phyloP scores from a whole-genome alignment of 768 basidiomycete genomes.

The Agrocybe pediades region DNA sequence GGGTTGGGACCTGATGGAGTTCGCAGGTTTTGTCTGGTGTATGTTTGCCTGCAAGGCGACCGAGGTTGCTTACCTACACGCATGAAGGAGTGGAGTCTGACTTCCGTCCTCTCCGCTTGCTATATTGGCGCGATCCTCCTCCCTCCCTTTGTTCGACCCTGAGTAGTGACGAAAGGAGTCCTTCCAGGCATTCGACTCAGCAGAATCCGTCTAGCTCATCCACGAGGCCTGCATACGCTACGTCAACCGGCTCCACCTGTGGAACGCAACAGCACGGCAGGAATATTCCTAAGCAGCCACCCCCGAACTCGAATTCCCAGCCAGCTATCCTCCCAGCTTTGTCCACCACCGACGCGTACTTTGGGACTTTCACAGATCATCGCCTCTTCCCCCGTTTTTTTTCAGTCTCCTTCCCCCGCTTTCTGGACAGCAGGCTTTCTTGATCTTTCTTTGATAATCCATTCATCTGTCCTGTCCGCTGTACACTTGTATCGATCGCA shows the following conservation, averaged over 20 bases:
- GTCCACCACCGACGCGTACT: background rate
- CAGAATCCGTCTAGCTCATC: background rate
- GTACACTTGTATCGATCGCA: background rate
- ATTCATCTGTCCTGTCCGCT: background rate
- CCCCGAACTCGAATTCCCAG: background rate
- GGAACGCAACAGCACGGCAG: background rate
- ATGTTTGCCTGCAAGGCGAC: too few species aligned
- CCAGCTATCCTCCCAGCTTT: background rate
- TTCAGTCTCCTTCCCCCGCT: too few species aligned
- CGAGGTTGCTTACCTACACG: slow-evolving; percentile 2
- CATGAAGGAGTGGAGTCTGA: background rate
- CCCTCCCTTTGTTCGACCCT: background rate
- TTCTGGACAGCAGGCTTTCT: background rate
- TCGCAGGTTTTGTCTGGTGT: too few species aligned
- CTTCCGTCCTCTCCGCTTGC: background rate
- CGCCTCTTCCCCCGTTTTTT: too few species aligned
- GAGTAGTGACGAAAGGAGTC: background rate
- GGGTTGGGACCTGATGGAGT: too few species aligned
- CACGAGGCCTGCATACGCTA: slow-evolving; percentile 4
- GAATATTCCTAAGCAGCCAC: background rate
- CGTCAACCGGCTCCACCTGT: slow-evolving; percentile 8
- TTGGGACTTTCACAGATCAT: background rate
- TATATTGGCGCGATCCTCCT: background rate
- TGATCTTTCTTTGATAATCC: background rate
- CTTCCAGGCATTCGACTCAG: background rate